Evolutionary conservation across 2,329 filamentous ascomycete genomes (phyloP).

Genomic region (Fusarium praegraminearum): DNA sequence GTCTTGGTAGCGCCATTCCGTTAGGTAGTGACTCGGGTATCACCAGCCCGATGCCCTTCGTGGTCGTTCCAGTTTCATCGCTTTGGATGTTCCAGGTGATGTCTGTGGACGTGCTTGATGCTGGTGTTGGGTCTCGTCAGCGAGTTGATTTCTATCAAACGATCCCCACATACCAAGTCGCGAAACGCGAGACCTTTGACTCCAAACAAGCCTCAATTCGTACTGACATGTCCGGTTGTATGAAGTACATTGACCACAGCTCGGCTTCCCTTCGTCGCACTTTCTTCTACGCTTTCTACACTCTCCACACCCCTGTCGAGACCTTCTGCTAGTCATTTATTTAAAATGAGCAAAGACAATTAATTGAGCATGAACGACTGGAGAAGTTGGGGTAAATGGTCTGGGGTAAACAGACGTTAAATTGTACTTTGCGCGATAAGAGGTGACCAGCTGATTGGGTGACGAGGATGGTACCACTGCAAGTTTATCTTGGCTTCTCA

Average conservation of each 20-base stretch:
- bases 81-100: neutral
- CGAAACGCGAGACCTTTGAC: constrained; percentile 8
- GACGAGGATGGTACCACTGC: neutral
- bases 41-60: neutral
- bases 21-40: constrained; percentile 43
- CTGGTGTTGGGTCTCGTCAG: neutral
- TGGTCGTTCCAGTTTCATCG: neutral
- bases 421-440: neutral
- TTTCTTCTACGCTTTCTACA: constrained; percentile 47
- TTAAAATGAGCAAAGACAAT: neutral
- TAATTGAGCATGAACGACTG: neutral
- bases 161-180: neutral
- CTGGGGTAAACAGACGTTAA: constrained; percentile 1
- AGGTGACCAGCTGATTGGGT: constrained; percentile 1
- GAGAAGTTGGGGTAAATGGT: neutral
- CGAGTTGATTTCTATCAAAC: accelerated
- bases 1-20: constrained; percentile 35
- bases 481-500: neutral
- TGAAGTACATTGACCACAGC: constrained; percentile 39
- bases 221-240: constrained; percentile 41
- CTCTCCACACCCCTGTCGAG: constrained; percentile 48
- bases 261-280: constrained; percentile 47
- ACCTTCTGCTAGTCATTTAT: constrained; percentile 43
- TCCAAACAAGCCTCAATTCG: constrained; percentile 45
- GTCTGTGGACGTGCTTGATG: neutral